Base-by-base conservation (phyloP, 1,139 yeast species). In the Hanseniaspora gamundiae region DNA sequence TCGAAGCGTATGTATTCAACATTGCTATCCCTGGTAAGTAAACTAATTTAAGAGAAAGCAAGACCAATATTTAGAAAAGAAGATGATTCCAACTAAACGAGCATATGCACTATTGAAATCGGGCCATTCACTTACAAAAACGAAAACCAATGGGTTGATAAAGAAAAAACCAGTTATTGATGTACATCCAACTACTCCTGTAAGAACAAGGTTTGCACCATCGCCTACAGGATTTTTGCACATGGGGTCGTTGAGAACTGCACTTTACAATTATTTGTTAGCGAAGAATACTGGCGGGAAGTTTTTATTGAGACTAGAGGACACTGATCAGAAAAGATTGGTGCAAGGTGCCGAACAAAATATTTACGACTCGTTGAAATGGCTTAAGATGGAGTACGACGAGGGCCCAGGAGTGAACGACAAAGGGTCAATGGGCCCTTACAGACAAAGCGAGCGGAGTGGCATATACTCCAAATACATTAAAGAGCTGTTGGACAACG, bases 211-310 rank as follows among this genome's bases (percentile, higher is more conserved):
- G 52, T 91, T 91, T 64, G 99, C 99, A 0, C 98, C 99, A 1
- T 88, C 97, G 2, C 99, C 99, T 1, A 91, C 99, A 0, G 99
- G 99, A 0, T 75, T 74, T 50, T 69, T 93, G 33, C 99, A 91
- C 59, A 61, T 93, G 46, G 99, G 99, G 0, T 87, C 97, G 0
- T 61, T 93, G 42, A 67, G 99, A 57, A 91, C 99, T 0, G 97
- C 98, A 0, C 62, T 91, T 26, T 93, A 86, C 64, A 93, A 91
- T 60, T 91, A 80, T 56, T 62, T 91, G 27, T 65, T 85, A 22
- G 97, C 98, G 0, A 76, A 70, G 52, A 73, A 74, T 47, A 85
- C 95, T 0, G 76, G 77, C 0, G 98, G 98, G 0, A 74, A 76
- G 52, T 93, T 91, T 54, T 52, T 93, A 4, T 62, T 91, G 19